Evolutionary conservation across 2,329 filamentous ascomycete genomes (phyloP), one percentile per base, ranked within the genome.

Genomic region (Penicillium freii): DNA sequence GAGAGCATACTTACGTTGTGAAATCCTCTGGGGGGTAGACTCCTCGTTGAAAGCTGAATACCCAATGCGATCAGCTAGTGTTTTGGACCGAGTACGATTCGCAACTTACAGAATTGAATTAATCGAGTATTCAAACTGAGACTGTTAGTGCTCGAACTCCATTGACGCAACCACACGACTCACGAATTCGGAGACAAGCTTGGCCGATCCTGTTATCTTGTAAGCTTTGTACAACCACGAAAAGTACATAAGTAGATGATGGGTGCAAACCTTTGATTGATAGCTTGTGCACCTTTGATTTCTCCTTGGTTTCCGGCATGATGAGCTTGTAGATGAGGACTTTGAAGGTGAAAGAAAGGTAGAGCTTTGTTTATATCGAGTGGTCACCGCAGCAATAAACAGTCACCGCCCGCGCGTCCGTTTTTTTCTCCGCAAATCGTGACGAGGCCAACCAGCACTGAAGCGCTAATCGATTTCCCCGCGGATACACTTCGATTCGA

Each of bases 1-100:
- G 19, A 23, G 10, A 0, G 56, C 33, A 27, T 15, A 77, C 87
- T 73, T 78, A 92, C 89, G 92, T 89, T 65, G 90, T 91, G 73
- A 99, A 99, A 79, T 99, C 94, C 71, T 99, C 94, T 51, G 94
- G 91, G 27, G 94, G 94, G 76, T 99, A 88, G 8, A 88, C 85
- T 44, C 84, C 85, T 70, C 85, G 85, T 76, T 97, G 93, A 77
- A 96, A 97, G 51, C 90, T 93, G 66, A 55, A 54, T 46, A 29
- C 21, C 56, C 40, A 58, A 64, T 60, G 69, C 44, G 69, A 68
- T 60, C 17, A 62, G 58, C 46, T 23, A 42, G 36, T 31, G 33
- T 42, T 15, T n/a, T 29, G 17, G 34, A 23, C 11, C 23, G 21
- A 23, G 2, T 2, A n/a, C 3, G 38, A 7, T 17, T 5, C 0